These are phyloP conservation scores for Chlorella sp. DNA, from an alignment of 139 green algal species.

Conservation along the genomic window DNA sequence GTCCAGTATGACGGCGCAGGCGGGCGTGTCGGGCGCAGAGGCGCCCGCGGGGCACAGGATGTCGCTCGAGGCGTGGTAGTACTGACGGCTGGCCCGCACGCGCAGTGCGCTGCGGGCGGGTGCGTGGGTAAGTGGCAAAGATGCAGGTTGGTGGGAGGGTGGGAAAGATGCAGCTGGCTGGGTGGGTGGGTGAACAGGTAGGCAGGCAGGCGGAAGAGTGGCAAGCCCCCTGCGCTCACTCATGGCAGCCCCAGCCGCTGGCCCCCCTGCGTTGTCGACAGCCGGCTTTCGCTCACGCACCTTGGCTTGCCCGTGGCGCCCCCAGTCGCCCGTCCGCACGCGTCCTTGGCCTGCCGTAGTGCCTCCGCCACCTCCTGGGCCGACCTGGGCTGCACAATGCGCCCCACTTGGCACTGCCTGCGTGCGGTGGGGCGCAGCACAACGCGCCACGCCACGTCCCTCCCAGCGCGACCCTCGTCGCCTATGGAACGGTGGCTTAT, in stretches of 20 bases:
- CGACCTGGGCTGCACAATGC: neutral
- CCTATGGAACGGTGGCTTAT: no score
- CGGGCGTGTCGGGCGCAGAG: neutral
- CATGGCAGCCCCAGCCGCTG: no score
- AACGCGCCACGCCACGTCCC: no score
- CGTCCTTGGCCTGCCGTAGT: neutral
- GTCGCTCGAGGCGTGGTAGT: slow-evolving; percentile 6
- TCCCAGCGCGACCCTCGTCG: no score
- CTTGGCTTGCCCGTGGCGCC: neutral
- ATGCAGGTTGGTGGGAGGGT: no score
- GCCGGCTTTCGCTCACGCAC: neutral
- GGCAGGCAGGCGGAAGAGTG: no score
- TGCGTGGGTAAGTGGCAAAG: no score
- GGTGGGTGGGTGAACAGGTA: no score
- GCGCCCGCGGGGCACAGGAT: slow-evolving; percentile 3
- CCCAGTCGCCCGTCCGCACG: neutral
- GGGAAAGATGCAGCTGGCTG: no score
- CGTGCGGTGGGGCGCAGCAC: neutral
- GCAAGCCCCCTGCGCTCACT: no score
- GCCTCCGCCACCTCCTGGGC: neutral
- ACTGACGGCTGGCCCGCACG: neutral
- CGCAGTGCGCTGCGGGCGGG: no score
- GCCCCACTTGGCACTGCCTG: neutral
- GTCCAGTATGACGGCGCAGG: slow-evolving; percentile 1
- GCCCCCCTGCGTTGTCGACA: no score